phyloP scores from a whole-genome alignment of 768 basidiomycete species.

The Pholiota microspora region DNA sequence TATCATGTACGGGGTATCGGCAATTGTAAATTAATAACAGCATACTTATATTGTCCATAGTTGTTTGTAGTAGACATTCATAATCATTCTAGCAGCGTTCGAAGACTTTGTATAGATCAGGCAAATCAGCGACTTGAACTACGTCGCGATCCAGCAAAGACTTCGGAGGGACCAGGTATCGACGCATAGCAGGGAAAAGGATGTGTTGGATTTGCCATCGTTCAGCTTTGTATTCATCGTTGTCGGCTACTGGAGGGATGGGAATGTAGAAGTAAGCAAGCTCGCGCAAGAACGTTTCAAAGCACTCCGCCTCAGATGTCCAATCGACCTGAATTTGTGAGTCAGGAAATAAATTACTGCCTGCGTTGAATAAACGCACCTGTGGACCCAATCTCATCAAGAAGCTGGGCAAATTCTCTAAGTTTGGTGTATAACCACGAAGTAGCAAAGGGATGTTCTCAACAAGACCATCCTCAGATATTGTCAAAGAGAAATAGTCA shows the following conservation, averaged over 20 bases:
- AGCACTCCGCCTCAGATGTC: constrained; percentile 82
- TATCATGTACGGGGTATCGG: constrained; percentile 7
- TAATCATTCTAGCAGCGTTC: constrained; percentile 69
- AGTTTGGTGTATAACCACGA: constrained; percentile 85
- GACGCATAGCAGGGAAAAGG: constrained; percentile 82
- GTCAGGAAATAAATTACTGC: not conserved
- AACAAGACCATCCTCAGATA: constrained; percentile 66
- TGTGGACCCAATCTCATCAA: constrained; percentile 92
- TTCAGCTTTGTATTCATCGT: constrained; percentile 52
- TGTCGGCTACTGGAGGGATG: constrained; percentile 37
- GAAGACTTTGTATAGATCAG: constrained; percentile 92
- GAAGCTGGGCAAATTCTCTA: constrained; percentile 87
- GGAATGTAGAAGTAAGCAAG: constrained; percentile 90
- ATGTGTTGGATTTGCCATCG: constrained; percentile 91
- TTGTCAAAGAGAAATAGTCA: constrained; percentile 85
- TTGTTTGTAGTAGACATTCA: constrained; percentile 8
- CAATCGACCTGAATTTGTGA: constrained; percentile 70
- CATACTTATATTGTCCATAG: constrained; percentile 13
- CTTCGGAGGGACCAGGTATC: constrained; percentile 69
- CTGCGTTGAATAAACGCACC: constrained; percentile 43
- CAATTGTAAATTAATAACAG: constrained; percentile 17
- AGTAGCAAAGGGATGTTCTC: constrained; percentile 80
- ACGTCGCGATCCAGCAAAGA: constrained; percentile 70
- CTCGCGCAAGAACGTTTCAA: constrained; percentile 82
- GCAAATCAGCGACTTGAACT: constrained; percentile 85